Conservation (phyloP, 805 yeast genomes). For the Yamadazyma tumulicola region DNA sequence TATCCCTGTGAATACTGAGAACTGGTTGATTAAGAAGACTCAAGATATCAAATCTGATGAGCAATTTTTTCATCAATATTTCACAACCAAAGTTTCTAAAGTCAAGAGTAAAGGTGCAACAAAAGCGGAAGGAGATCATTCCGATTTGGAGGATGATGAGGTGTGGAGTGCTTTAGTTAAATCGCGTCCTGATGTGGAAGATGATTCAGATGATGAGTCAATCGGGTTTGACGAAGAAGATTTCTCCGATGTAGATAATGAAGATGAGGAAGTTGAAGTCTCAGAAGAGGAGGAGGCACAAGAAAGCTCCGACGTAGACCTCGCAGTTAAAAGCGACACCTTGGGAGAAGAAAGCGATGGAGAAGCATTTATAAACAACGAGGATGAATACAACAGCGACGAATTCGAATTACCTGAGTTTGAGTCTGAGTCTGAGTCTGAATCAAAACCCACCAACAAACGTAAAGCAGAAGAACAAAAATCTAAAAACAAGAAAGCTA, state of each 20-base stretch:
- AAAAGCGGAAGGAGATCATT: conserved; percentile 30
- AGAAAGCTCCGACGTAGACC: conserved; percentile 31
- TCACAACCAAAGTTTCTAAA: conserved; percentile 54
- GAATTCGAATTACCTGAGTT: conserved; percentile 13
- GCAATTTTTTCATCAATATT: conserved; percentile 81
- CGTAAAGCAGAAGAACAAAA: conserved; percentile 24
- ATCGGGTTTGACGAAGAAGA: conserved; percentile 45
- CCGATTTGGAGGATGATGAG: conserved; percentile 46
- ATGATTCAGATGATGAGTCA: conserved; percentile 31
- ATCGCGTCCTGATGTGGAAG: conserved; percentile 69
- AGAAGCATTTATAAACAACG: conserved; percentile 25
- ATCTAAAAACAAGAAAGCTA: conserved; percentile 39
- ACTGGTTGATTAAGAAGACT: conserved; percentile 70
- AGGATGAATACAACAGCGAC: conserved; percentile 28
- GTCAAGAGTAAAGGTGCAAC: conserved; percentile 20
- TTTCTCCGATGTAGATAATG: conserved; percentile 32
- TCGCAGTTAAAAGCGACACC: conserved; percentile 1
- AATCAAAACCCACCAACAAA: conserved; percentile 17
- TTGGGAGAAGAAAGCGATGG: conserved; percentile 8
- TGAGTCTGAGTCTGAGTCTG: conserved; percentile 21
- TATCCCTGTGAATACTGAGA: conserved; percentile 78
- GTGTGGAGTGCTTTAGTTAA: conserved; percentile 78
- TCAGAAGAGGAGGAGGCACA: conserved; percentile 23
- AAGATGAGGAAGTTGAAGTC: conserved; percentile 23
- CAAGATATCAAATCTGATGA: conserved; percentile 82